These are phyloP conservation scores for Starmera stellimalicola DNA, from an alignment of 1,139 yeast species.

Conservation along the genomic window DNA sequence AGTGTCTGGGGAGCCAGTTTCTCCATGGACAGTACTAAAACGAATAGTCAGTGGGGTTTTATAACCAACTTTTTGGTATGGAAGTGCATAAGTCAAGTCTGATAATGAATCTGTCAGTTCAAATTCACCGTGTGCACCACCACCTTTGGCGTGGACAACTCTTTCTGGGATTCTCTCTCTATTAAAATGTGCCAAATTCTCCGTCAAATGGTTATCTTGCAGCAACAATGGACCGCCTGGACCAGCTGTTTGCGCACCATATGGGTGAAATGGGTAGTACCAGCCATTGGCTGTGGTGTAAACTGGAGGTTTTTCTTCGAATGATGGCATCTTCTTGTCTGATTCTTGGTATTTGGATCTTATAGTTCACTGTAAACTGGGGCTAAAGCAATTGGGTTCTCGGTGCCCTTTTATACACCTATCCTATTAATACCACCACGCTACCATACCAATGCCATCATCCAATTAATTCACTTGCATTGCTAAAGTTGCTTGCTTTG, in stretches of 20 bases:
- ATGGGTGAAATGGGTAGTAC: constrained; percentile 46
- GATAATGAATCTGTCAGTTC: constrained; percentile 78
- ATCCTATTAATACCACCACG: not conserved
- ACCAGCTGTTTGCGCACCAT: constrained; percentile 58
- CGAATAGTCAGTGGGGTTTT: constrained; percentile 67
- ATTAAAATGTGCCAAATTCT: constrained; percentile 73
- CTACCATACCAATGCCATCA: no score
- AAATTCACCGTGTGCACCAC: constrained; percentile 76
- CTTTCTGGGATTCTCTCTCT: constrained; percentile 86
- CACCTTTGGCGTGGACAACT: constrained; percentile 87
- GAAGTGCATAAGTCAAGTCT: constrained; percentile 63
- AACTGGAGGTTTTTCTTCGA: constrained; percentile 29
- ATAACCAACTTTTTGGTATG: constrained; percentile 65
- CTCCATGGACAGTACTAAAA: constrained; percentile 88
- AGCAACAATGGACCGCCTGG: constrained; percentile 66
- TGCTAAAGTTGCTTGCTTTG: no score
- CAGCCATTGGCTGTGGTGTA: constrained; percentile 62
- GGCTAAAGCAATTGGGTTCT: not conserved
- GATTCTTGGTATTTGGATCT: no score
- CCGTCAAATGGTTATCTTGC: constrained; percentile 74
- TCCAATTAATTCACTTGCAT: no score
- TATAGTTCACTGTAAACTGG: no score
- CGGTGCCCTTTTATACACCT: not conserved
- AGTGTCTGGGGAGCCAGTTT: constrained; percentile 73
- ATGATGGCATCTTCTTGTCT: constrained; percentile 38